These are phyloP conservation scores for Geotrichum citri-aurantii DNA, from an alignment of 1,139 yeast species.

Conservation along the genomic window DNA sequence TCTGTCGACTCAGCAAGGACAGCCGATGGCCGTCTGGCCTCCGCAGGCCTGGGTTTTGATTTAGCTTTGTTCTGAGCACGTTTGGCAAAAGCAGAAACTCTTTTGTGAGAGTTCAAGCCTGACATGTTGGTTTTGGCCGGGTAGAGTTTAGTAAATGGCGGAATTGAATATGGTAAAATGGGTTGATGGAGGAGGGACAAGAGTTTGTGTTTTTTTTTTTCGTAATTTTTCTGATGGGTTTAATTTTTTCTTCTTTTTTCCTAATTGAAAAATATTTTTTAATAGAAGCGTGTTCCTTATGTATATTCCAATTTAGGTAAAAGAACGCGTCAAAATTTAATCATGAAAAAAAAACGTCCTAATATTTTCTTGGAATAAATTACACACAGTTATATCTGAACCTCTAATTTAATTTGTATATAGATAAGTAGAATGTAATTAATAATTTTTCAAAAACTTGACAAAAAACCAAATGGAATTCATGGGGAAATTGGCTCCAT, in stretches of 20 bases:
- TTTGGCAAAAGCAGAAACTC: slow-evolving; percentile 15
- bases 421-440: too few species aligned
- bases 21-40: not conserved
- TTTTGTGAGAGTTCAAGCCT: slow-evolving; percentile 3
- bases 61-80: slow-evolving; percentile 10
- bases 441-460: too few species aligned
- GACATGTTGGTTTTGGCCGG: not conserved
- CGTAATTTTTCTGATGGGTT: not conserved
- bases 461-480: too few species aligned
- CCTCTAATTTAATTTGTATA: too few species aligned
- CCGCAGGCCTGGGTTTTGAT: not conserved
- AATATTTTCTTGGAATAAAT: too few species aligned
- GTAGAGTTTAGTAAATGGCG: not conserved
- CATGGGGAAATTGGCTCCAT: too few species aligned
- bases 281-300: not conserved
- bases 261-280: not conserved
- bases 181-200: not conserved
- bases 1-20: not conserved
- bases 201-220: not conserved
- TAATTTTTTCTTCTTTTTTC: not conserved
- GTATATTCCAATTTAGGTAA: not conserved
- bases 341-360: not conserved
- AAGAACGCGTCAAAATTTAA: not conserved
- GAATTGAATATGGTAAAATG: not conserved
- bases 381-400: too few species aligned